Percentiles rank a stretch among this genome's conserved stretches.
phyloP scores from a whole-genome alignment of 2,329 filamentous ascomycete species.

The Trichophyton schoenleinii region DNA sequence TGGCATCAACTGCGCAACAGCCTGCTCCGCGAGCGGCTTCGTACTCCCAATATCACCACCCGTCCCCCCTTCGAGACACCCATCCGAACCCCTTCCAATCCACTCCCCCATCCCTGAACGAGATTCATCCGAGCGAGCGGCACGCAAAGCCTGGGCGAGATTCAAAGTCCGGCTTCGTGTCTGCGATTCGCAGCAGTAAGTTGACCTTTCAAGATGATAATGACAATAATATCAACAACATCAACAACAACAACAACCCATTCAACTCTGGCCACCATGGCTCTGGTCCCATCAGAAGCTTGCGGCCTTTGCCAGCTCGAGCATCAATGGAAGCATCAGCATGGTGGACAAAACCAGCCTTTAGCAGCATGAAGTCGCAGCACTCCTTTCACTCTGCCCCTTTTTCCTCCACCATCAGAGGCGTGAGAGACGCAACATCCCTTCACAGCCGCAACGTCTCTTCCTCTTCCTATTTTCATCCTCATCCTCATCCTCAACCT shows the following conservation, averaged over 20 bases:
- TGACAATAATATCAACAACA: not conserved
- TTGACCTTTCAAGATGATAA: slow-evolving; percentile 7
- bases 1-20: slow-evolving; percentile 9
- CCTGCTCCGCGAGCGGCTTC: slow-evolving; percentile 8
- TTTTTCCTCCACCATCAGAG: not conserved
- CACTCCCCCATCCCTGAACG: slow-evolving; percentile 10
- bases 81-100: slow-evolving; percentile 13
- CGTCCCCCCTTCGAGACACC: slow-evolving; percentile 9
- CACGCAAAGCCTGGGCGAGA: slow-evolving; percentile 1
- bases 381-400: not conserved
- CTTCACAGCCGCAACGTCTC: not conserved
- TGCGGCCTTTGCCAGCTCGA: not conserved
- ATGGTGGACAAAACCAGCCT: slow-evolving; percentile 1
- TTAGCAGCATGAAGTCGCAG: not conserved
- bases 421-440: not conserved
- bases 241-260: not conserved
- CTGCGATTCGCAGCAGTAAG: slow-evolving; percentile 13
- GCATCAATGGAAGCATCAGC: not conserved
- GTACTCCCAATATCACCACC: slow-evolving; percentile 12
- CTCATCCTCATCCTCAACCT: too few species aligned
- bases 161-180: not conserved
- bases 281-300: not conserved
- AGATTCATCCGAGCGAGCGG: not conserved
- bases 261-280: not conserved
- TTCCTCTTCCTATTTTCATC: too few species aligned